A percentile compares a stretch with the other conserved stretches of the same genome.
These are phyloP conservation scores for Globisporangium nunn DNA, from an alignment of 352 stramenopile species.

Conservation along the genomic window DNA sequence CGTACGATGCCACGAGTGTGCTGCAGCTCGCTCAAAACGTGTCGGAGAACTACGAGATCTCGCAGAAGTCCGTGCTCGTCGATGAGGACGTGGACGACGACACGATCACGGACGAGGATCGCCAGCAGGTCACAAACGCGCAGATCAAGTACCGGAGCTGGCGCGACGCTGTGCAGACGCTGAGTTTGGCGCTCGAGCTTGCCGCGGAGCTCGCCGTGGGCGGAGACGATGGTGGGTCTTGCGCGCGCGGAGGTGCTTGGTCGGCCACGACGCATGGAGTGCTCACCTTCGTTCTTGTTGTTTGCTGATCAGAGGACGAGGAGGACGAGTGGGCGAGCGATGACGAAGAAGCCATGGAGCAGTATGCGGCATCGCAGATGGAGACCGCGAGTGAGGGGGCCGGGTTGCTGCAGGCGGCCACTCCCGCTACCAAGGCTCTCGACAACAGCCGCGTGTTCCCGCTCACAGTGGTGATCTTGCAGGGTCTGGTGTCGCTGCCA, in stretches of 20 bases:
- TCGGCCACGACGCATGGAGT: too few species aligned
- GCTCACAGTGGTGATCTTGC: slow-evolving; percentile 59
- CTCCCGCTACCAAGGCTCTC: slow-evolving; percentile 25
- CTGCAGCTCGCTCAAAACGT: slow-evolving; percentile 66
- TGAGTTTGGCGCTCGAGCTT: slow-evolving; percentile 73
- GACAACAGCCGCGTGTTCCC: slow-evolving; percentile 40
- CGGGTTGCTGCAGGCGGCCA: slow-evolving; percentile 12
- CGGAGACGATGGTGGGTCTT: slow-evolving; percentile 34
- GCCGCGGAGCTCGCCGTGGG: slow-evolving; percentile 54
- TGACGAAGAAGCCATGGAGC: slow-evolving; percentile 86
- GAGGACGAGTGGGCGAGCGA: slow-evolving; percentile 85
- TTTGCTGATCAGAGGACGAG: slow-evolving; percentile 31
- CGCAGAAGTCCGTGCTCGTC: slow-evolving; percentile 52
- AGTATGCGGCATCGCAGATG: slow-evolving; percentile 65
- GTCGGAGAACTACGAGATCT: slow-evolving; percentile 47
- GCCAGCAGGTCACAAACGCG: slow-evolving; percentile 52
- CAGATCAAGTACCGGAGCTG: slow-evolving; percentile 65
- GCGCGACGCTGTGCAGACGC: slow-evolving; percentile 74
- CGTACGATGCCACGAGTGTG: slow-evolving; percentile 75
- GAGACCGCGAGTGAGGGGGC: slow-evolving; percentile 17
- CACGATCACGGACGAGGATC: slow-evolving; percentile 44
- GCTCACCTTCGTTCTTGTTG: too few species aligned
- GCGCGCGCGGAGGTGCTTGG: background rate
- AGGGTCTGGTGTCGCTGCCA: slow-evolving; percentile 71
- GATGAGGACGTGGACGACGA: slow-evolving; percentile 66